phyloP scores from a whole-genome alignment of 2,329 filamentous ascomycete genomes.

The Epichloe baconii region DNA sequence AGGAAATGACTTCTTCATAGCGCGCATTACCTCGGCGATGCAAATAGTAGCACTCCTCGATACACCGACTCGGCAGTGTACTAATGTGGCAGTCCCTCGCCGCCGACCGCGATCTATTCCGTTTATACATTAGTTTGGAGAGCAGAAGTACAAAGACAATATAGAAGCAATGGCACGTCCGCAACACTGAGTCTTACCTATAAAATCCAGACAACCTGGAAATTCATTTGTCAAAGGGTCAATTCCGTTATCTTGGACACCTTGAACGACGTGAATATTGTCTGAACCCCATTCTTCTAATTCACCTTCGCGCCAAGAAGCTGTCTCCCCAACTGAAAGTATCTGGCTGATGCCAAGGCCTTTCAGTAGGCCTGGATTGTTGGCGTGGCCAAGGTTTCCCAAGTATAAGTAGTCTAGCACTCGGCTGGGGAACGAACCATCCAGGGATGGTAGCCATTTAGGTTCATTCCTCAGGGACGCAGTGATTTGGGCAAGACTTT shows the following conservation, averaged over 20 bases:
- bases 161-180: neutral
- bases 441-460: slow-evolving; percentile 68
- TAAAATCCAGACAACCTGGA: slow-evolving; percentile 74
- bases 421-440: slow-evolving; percentile 82
- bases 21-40: slow-evolving; percentile 95
- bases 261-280: slow-evolving; percentile 68
- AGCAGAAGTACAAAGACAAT: neutral
- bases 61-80: slow-evolving; percentile 93
- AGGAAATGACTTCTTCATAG: slow-evolving; percentile 68
- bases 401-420: slow-evolving; percentile 92
- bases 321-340: slow-evolving; percentile 80
- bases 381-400: slow-evolving; percentile 84
- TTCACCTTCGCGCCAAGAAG: slow-evolving; percentile 65
- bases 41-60: slow-evolving; percentile 94
- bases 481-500: slow-evolving; percentile 39
- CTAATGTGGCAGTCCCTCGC: slow-evolving; percentile 72
- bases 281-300: slow-evolving; percentile 60
- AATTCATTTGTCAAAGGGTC: slow-evolving; percentile 84
- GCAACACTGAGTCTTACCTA: slow-evolving; percentile 43
- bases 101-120: slow-evolving; percentile 59
- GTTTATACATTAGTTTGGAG: neutral
- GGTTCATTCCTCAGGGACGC: slow-evolving; percentile 48
- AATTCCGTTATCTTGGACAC: slow-evolving; percentile 93
- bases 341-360: slow-evolving; percentile 77
- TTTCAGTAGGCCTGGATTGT: slow-evolving; percentile 73